These are phyloP conservation scores for Candida chauliodis DNA, from an alignment of 805 yeast species.

Conservation along the genomic window DNA sequence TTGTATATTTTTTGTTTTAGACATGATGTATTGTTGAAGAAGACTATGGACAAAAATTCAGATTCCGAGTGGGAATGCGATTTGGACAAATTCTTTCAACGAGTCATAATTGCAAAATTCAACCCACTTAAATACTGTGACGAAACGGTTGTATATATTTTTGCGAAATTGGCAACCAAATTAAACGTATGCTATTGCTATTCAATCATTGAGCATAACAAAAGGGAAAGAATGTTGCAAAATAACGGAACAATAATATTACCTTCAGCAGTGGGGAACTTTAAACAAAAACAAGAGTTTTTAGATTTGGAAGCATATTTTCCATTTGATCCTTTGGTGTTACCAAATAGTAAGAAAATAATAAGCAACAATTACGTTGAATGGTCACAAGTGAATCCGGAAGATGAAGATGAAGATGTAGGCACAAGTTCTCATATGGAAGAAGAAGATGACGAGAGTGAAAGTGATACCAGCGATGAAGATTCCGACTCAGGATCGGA, in stretches of 20 bases:
- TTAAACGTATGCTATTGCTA: constrained; percentile 91
- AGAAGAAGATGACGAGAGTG: constrained; percentile 24
- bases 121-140: constrained; percentile 93
- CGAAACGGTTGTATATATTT: constrained; percentile 88
- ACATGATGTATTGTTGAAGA: constrained; percentile 52
- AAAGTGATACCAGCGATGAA: constrained; percentile 18
- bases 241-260: constrained; percentile 24
- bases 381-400: constrained; percentile 58
- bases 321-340: constrained; percentile 89
- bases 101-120: constrained; percentile 80
- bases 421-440: constrained; percentile 26
- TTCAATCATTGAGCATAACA: constrained; percentile 87
- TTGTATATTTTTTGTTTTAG: constrained; percentile 91
- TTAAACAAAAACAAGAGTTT: constrained; percentile 72
- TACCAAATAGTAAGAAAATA: constrained; percentile 55
- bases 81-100: constrained; percentile 81
- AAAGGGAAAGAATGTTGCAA: constrained; percentile 59
- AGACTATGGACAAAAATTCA: constrained; percentile 3
- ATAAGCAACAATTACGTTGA: constrained; percentile 60
- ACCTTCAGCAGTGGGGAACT: constrained; percentile 35
- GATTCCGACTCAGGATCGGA: constrained; percentile 7
- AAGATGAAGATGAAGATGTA: constrained; percentile 56
- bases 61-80: constrained; percentile 68
- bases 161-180: constrained; percentile 87
- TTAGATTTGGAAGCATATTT: constrained; percentile 90